Conservation (phyloP, 2,329 filamentous ascomycete genomes). For the Pestalotiopsis sp. region DNA sequence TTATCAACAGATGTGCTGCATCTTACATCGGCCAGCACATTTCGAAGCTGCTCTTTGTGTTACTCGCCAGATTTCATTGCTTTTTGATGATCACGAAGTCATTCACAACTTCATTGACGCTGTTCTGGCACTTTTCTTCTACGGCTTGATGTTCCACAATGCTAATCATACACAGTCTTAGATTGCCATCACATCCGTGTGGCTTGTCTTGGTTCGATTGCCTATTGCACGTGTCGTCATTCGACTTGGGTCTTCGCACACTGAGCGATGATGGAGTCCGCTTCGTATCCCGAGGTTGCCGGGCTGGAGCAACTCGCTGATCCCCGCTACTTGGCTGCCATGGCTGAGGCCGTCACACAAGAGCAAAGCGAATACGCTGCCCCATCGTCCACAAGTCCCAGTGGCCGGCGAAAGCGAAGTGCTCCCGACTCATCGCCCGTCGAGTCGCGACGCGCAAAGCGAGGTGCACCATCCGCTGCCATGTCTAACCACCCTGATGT, state of each 20-base stretch:
- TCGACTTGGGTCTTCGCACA: background rate
- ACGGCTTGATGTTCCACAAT: background rate
- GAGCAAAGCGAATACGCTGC: slow-evolving; percentile 52
- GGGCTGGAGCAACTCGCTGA: slow-evolving; percentile 33
- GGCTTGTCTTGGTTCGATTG: background rate
- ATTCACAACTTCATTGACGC: background rate
- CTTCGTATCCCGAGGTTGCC: slow-evolving; percentile 33
- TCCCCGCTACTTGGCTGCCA: slow-evolving; percentile 37
- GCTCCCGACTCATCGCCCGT: slow-evolving; percentile 47
- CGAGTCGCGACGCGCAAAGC: slow-evolving; percentile 52
- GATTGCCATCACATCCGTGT: background rate
- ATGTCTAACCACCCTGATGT: slow-evolving; percentile 43
- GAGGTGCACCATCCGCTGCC: slow-evolving; percentile 45
- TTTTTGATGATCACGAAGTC: background rate
- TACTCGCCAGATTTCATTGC: background rate
- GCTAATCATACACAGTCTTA: background rate
- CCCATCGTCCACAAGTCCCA: slow-evolving; percentile 43
- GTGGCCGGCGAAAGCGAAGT: slow-evolving; percentile 59
- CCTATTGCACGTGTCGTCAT: slow-evolving; percentile 8
- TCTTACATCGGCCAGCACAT: background rate
- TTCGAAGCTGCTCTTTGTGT: background rate
- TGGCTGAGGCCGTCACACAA: slow-evolving; percentile 49
- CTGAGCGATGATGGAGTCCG: slow-evolving; percentile 30
- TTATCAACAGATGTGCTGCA: background rate
- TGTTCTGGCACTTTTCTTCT: background rate